A percentile compares a stretch with the other conserved stretches of the same genome.
phyloP scores from a whole-genome alignment of 768 basidiomycete genomes.

The Tylopilus rubrobrunneus region DNA sequence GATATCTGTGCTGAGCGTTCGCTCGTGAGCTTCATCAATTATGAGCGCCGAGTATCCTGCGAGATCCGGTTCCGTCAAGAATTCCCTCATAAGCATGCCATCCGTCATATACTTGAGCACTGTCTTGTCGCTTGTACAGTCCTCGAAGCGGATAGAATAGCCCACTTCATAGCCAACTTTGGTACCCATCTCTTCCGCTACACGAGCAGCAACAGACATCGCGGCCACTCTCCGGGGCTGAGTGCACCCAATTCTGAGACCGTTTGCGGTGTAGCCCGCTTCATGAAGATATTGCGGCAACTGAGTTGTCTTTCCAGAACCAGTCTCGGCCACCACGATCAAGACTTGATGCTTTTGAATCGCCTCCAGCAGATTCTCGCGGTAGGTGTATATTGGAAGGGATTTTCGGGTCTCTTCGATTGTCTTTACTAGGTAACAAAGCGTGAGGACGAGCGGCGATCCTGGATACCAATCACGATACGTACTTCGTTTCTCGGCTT shows the following conservation, averaged over 20 bases:
- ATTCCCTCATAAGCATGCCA: constrained; percentile 96
- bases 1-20: constrained; percentile 97
- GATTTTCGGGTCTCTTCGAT: constrained; percentile 95
- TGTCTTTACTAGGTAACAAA: constrained; percentile 54
- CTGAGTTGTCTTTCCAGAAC: constrained; percentile 98
- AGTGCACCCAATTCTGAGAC: constrained; percentile 84
- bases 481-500: constrained; percentile 85
- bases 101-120: constrained; percentile 99
- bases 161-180: constrained; percentile 98
- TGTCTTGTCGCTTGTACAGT: constrained; percentile 99
- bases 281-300: constrained; percentile 98
- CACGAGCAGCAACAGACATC: constrained; percentile 98
- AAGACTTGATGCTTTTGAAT: constrained; percentile 91
- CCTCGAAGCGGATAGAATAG: constrained; percentile 99
- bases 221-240: constrained; percentile 98
- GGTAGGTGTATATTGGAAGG: constrained; percentile 86
- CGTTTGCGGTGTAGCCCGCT: constrained; percentile 87
- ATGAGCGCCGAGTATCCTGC: constrained; percentile 94
- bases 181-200: constrained; percentile 97
- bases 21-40: constrained; percentile 98
- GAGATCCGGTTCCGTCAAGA: constrained; percentile 94
- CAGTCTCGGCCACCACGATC: constrained; percentile 97
- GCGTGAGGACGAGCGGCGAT: background rate
- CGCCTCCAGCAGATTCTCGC: constrained; percentile 84
- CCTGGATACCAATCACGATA: constrained; percentile 3